Base-by-base conservation (phyloP, 2,329 filamentous ascomycete species). In the Corinectria fuckeliana region DNA sequence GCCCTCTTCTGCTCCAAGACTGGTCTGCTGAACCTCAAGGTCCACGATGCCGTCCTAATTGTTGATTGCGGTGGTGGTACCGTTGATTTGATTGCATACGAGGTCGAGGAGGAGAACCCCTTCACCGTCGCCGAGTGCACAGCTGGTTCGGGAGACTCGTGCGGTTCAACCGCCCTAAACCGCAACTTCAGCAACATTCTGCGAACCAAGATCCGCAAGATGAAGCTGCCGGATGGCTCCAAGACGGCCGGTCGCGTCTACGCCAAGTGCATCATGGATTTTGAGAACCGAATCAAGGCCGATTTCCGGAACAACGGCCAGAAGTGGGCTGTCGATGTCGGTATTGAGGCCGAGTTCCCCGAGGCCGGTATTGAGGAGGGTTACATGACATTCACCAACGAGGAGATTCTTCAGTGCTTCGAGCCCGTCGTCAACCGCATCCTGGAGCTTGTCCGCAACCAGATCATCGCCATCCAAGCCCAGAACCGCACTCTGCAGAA, bases 181-280 rank as follows among this genome's bases (percentile, higher is more conserved):
- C 88, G 95, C 61, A 98, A 98, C 77, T 99, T 98, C 75, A 97
- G 92, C 80, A 98, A 98, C 79, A 97, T 99, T 68, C 82, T 98
- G 50, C 90, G 95, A 53, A 96, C 94, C 62, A 98, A 98, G 84
- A 98, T 99, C 71, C 87, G 94, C 69, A 98, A 98, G 83, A 98
- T 98, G 95, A 98, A 98, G 80, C 84, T 99, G 44, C 93, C 95
- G 1, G 94, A 98, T 73, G 94, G 93, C 45, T 97, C 94, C 69
- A 96, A 94, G 80, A 98, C 93, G 3, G 94, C 95, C n/a, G 94
- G 94, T 41, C 93, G 94, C 77, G 95, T 99, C 54, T 98, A 98
- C 77, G 94, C 94, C 68, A 98, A 98, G 81, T 98, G 94, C 77
- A 98, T 99, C 78, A 98, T 98, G 94, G 95, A 99, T 79, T 99